Percentiles rank a stretch among this genome's conserved stretches.
These are phyloP conservation scores for Akanthomyces dipterigenus DNA, from an alignment of 2,329 filamentous ascomycete species.

Conservation along the genomic window DNA sequence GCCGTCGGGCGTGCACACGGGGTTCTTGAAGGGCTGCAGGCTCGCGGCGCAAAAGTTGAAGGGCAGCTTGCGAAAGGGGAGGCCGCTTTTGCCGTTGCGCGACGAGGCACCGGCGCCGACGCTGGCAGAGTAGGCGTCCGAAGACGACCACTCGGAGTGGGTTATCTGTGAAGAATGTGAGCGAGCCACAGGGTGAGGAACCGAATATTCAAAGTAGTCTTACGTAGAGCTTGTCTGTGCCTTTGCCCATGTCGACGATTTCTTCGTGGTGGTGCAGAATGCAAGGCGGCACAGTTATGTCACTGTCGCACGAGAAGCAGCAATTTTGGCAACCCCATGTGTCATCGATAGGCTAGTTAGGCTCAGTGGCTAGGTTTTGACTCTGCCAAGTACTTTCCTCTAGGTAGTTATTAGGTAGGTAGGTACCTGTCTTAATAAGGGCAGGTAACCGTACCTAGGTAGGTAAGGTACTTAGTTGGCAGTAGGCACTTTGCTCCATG, in stretches of 20 bases:
- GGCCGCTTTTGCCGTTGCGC: slow-evolving; percentile 37
- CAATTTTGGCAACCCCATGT: not conserved
- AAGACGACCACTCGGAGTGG: slow-evolving; percentile 94
- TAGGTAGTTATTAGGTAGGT: not conserved
- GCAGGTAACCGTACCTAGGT: too few species aligned
- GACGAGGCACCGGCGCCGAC: slow-evolving; percentile 60
- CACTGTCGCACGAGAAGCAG: not conserved
- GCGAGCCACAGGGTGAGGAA: not conserved
- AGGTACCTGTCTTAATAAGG: too few species aligned
- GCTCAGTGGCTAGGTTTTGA: not conserved
- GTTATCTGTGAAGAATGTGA: slow-evolving; percentile 54
- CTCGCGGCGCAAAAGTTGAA: slow-evolving; percentile 98
- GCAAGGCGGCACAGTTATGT: not conserved
- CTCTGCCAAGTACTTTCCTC: too few species aligned
- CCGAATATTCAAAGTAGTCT: slow-evolving; percentile 10
- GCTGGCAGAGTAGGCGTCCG: slow-evolving; percentile 80
- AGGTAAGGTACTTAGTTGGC: too few species aligned
- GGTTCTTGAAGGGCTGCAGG: slow-evolving; percentile 89
- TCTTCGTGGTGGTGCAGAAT: not conserved
- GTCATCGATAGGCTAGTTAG: not conserved
- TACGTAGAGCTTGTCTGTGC: slow-evolving; percentile 41
- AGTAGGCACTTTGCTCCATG: too few species aligned
- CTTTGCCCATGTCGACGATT: slow-evolving; percentile 31
- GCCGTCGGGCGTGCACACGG: slow-evolving; percentile 81
- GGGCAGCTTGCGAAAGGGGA: slow-evolving; percentile 78